These are phyloP conservation scores for Erythrobasidium hasegawianum DNA, from an alignment of 1,284 basidiomycete genomes.

Conservation along the genomic window DNA sequence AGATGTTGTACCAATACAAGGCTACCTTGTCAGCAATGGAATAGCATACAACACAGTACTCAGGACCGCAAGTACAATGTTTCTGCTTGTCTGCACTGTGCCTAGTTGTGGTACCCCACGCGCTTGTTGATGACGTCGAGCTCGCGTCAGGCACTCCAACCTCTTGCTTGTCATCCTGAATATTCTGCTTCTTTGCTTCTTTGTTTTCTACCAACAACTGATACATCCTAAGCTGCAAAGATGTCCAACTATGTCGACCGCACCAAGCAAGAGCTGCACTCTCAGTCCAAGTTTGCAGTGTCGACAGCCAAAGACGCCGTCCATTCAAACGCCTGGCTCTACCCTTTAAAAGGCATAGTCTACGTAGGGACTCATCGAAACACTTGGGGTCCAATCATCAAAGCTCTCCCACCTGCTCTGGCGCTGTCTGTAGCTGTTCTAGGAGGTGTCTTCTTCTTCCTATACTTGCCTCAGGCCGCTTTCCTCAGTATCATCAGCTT, in stretches of 20 bases:
- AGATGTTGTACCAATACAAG: too few relatives aligned
- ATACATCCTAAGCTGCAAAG: too few relatives aligned
- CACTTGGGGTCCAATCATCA: constrained; percentile 31
- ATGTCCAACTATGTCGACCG: constrained; percentile 29
- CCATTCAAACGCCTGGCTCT: constrained; percentile 25
- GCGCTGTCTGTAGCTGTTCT: constrained; percentile 25
- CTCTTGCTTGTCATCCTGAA: too few relatives aligned
- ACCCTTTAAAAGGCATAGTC: constrained; percentile 25
- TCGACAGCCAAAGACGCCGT: constrained; percentile 23
- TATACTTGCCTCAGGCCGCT: constrained; percentile 31
- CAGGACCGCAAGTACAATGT: too few relatives aligned
- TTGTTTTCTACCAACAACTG: too few relatives aligned
- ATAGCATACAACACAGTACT: too few relatives aligned
- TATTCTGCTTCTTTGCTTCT: constrained; percentile 3
- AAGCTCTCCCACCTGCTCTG: constrained; percentile 30
- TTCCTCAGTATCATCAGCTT: constrained; percentile 29
- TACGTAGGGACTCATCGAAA: constrained; percentile 18
- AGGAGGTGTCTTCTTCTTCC: constrained; percentile 26
- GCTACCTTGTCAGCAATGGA: too few relatives aligned
- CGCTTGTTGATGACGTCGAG: neutral
- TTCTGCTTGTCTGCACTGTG: too few relatives aligned
- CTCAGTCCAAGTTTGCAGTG: constrained; percentile 25
- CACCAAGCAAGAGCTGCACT: constrained; percentile 26
- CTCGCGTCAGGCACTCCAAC: neutral
- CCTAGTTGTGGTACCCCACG: too few relatives aligned